Base-by-base conservation (phyloP, 768 basidiomycete genomes). In the Lactarius hatsudake region DNA sequence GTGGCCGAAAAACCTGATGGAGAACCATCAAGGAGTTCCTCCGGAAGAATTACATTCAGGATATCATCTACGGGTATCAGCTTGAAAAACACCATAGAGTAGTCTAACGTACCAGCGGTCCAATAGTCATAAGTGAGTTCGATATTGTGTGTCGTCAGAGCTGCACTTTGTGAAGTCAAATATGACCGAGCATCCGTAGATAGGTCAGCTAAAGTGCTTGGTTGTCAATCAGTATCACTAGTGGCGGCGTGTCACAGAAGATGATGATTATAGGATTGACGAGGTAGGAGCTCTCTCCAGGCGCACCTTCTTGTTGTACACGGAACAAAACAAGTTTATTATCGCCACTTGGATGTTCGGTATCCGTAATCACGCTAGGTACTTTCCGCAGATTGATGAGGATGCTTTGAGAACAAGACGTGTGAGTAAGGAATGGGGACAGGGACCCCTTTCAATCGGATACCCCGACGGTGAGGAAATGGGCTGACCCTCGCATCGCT, bases 1-100 rank as follows among this genome's bases (percentile, higher is more conserved):
- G 87, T 91, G 62, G 86, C 83, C 9, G 96, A 89, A 78, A 95
- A 98, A 0, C 94, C 91, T 0, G 87, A 86, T 0, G 97, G 97
- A 0, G 92, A 86, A 20, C 88, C 90, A 53, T 90, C 87, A 26
- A 85, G 81, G 7, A 96, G 81, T 34, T 88, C 83, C 69, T 91
- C 84, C 0, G 96, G 97, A 10, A 99, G 81, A 60, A 95, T 83
- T 13, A 89, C 84, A 55, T 88, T 84, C 20, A 99, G 78, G 38
- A 98, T 88, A 56, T 98, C 93, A 74, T 92, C 94, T 96, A 62
- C 63, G 26, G 64, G 9, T 28, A 42, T 26, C n/a, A n/a, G 12
- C 64, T 48, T 34, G 20, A 36, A 61, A 36, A 23, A 60, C 2
- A 40, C 18, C 8, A 8, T 48, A 13, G 36, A 61, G 40, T 13